Base-by-base conservation (phyloP, 2,329 filamentous ascomycete genomes). In the Knufia fluminis region DNA sequence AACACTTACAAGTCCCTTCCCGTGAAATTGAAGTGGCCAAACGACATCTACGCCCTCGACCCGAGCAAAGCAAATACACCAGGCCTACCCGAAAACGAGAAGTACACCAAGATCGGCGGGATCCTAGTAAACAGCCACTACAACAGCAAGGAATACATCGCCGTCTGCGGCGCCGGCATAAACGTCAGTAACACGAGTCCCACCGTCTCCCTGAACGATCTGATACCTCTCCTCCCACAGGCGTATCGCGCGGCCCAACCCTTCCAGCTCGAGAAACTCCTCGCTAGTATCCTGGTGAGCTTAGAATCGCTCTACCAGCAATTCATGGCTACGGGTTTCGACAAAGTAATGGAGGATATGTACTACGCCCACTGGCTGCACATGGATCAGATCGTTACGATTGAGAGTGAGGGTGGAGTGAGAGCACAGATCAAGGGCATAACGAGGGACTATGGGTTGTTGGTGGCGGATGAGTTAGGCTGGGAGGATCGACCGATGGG, bases 11-110 rank as follows among this genome's bases (percentile, higher is more conserved):
- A 79, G 4, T 72, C 79, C 0, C 66, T 97, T 3, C 86, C 86
- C 0, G 76, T 98, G 35, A 89, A 86, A 63, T 70, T 98, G 26
- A 98, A 98, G 66, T 98, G 92, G 92, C 92, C 92, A 9, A 98
- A 98, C 61, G 92, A 98, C 62, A 86, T 98, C 48, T 91, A 80
- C 61, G 83, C 83, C 1, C 72, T 79, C 19, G 83, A 88, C 60
- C 85, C 77, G 4, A 48, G 10, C 32, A 59, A 56, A 48, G 54
- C 52, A 14, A 47, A 48, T 19, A 48, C 51, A 16, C 52, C 50
- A 46, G 55, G 53, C 16, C 52, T 53, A 16, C 48, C 53, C 24
- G 46, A 49, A 16, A 52, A 54, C 22, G 57, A 58, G 41, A 59
- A 58, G 23, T 92, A 92, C 58, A 82, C 89, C 57, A 98, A 98